Evolutionary conservation across 192 early-diverging fungal species (phyloP), one percentile per base, ranked within the genome.

Genomic region (Chytriomyces hyalinus): DNA sequence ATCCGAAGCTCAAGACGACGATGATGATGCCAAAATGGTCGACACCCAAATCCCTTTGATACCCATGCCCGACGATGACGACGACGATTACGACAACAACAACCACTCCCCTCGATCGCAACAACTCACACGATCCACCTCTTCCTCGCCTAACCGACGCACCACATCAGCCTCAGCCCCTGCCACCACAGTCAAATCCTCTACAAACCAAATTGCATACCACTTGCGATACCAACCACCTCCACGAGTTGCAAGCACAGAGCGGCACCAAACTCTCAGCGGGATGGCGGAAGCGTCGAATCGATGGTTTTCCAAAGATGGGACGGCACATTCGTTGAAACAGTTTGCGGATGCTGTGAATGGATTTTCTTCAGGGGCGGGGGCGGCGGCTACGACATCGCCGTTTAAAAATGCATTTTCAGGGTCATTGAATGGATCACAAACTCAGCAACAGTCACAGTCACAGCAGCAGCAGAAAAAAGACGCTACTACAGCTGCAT

Each of bases 191-290:
- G 20, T 65, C 26, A 65, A 13, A 22, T 0, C 5, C 28, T 26
- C 26, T 49, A 4, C 69, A 15, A 70, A 22, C 53, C 8, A 9
- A 20, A 57, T 70, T 49, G 49, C 53, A 50, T 61, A 50, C 17
- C 72, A 73, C 46, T 46, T 73, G 53, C 72, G 72, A 17, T 73
- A 73, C 43, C 72, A 73, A 26, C 72, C 72, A 5, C 15, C 53
- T 4, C 53, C 53, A 1, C 53, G 53, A 57, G 53, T 57, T n/a
- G 13, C 15, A 57, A 57, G 53, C 53, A n/a, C 13, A 57, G 53
- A 13, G 4, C 53, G 53, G 13, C 20, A 20, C 3, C 53, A n/a
- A 57, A 57, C 20, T 57, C 53, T n/a, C 0, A 57, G 13, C 3
- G 13, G 53, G 13, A n/a, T 57, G 53, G 53, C 20, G 53, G 53